Conservation (phyloP, 1,284 basidiomycete genomes). For the Pascua guehoae region DNA sequence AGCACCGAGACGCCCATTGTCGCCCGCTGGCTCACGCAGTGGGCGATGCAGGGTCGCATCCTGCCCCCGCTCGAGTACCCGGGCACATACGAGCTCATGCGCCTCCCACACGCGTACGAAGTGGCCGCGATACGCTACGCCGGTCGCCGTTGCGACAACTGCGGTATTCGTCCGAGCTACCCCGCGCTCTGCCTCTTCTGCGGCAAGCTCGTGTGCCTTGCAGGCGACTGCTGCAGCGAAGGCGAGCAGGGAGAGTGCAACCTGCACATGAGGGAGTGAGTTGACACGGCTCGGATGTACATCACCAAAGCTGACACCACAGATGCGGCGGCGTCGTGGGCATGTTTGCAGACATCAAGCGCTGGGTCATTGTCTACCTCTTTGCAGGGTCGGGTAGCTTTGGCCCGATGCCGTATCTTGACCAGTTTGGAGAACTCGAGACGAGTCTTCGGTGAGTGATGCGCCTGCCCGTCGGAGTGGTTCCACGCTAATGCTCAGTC, state of each 20-base stretch:
- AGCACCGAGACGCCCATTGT: conserved; percentile 55
- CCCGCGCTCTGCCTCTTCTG: conserved; percentile 91
- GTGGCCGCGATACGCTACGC: conserved; percentile 70
- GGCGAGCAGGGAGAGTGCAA: conserved; percentile 81
- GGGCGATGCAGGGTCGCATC: conserved; percentile 41
- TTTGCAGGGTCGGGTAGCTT: conserved; percentile 87
- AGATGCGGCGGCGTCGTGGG: conserved; percentile 89
- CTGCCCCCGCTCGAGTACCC: conserved; percentile 75
- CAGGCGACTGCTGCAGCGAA: conserved; percentile 88
- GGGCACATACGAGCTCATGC: conserved; percentile 75
- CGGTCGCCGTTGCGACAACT: conserved; percentile 68
- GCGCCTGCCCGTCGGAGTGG: neutral
- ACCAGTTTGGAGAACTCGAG: conserved; percentile 92
- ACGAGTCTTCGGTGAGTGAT: conserved; percentile 74
- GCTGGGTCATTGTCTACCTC: conserved; percentile 87
- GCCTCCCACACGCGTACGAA: conserved; percentile 78
- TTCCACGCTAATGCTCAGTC: conserved; percentile 50
- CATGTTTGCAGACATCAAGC: conserved; percentile 86
- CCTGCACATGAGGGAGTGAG: conserved; percentile 87
- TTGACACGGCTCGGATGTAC: conserved; percentile 21
- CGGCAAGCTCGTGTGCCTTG: conserved; percentile 82
- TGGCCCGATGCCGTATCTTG: conserved; percentile 84
- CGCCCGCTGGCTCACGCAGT: conserved; percentile 46
- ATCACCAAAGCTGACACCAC: conserved; percentile 2
- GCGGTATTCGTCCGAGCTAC: conserved; percentile 74